Evolutionary conservation across 805 yeast genomes (phyloP), one percentile per base, ranked within the genome.

Genomic region (Jamesozyma piceae): DNA sequence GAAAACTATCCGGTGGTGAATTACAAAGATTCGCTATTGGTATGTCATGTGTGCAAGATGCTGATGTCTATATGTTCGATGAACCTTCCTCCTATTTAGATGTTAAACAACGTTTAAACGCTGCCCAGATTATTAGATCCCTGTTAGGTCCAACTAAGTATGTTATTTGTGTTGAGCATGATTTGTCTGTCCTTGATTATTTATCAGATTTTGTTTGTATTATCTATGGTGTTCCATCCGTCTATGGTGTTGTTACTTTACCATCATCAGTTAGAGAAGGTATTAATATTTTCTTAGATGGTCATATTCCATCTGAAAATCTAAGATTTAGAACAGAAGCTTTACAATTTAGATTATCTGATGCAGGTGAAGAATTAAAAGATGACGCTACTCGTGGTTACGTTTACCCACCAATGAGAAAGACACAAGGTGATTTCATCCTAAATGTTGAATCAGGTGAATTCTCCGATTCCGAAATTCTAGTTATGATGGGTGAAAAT

Each of bases 401-500:
- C 69, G 61, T 68, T 29, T 92, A 92, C 62, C 95, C 96, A 44
- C 54, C 71, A 26, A 82, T 92, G 95, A 60, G 65, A 43, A 89
- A 87, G 75, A 88, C 97, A 35, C 90, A 89, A 72, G 98, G 98
- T 61, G 97, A 89, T 66, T 92, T 92, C 83, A 79, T 77, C 60
- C 74, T 92, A 63, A 71, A 67, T 45, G 82, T 92, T 47, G 82
- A 85, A 59, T 60, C 76, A 36, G 99, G 99, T 69, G 89, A 82
- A 45, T 92, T 90, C 69, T 81, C 95, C 43, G 95, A 92, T 65
- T 85, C 96, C 35, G 98, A 92, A 72, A 92, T 92, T 56, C 75
- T 92, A 58, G 98, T 92, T 44, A 86, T 92, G 96, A 90, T 92
- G 95, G 99, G 99, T 64, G 98, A 92, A 71, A 92, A 92, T 66